These are phyloP conservation scores for Rutstroemia sp. DNA, from an alignment of 2,329 filamentous ascomycete species.

Conservation along the genomic window DNA sequence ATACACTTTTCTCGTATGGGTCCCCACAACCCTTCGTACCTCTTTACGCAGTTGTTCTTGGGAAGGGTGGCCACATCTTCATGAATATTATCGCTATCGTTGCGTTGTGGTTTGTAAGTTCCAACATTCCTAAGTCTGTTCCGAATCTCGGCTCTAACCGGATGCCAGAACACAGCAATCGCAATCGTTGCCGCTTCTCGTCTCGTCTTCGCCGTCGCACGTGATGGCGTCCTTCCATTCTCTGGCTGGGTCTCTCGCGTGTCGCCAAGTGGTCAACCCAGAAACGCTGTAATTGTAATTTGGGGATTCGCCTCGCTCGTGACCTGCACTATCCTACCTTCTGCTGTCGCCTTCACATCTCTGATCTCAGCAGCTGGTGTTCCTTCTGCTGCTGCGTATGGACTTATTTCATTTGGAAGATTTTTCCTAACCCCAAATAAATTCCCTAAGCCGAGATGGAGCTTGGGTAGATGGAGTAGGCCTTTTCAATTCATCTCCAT, in stretches of 20 bases:
- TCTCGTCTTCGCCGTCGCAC: constrained; percentile 14
- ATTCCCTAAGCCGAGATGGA: constrained; percentile 10
- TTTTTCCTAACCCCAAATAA: constrained; percentile 11
- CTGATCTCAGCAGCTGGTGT: constrained; percentile 13
- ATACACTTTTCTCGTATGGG: constrained; percentile 9
- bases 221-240: constrained; percentile 13
- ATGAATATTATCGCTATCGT: constrained; percentile 11
- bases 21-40: constrained; percentile 14
- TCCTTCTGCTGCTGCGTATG: constrained; percentile 13
- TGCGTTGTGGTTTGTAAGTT: constrained; percentile 8
- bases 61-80: constrained; percentile 10
- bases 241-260: constrained; percentile 9
- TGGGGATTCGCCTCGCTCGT: constrained; percentile 10
- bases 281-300: constrained; percentile 12
- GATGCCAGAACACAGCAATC: constrained; percentile 11
- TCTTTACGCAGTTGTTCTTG: constrained; percentile 12
- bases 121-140: not conserved
- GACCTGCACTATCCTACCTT: constrained; percentile 12
- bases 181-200: constrained; percentile 13
- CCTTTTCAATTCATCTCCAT: constrained; percentile 10
- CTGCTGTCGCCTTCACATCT: constrained; percentile 11
- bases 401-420: constrained; percentile 12
- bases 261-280: constrained; percentile 11
- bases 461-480: constrained; percentile 10
- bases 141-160: not conserved